Percentiles rank a stretch among this genome's conserved stretches.
phyloP scores from a whole-genome alignment of 176 grass and related monocot species.

The Thalia dealbata region DNA sequence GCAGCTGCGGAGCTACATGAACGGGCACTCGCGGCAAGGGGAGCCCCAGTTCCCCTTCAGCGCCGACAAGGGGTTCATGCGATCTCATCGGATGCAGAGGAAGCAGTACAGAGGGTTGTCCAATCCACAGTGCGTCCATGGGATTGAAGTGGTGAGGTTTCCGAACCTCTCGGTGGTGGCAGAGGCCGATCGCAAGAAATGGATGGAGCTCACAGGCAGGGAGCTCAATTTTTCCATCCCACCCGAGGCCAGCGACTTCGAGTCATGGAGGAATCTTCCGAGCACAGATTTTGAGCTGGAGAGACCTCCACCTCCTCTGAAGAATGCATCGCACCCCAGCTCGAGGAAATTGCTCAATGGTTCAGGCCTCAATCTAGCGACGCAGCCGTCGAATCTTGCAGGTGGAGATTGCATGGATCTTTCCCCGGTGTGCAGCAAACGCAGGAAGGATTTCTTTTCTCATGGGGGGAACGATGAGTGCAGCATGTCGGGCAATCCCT shows the following conservation, averaged over 20 bases:
- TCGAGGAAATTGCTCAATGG: constrained; percentile 16
- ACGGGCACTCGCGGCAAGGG: constrained; percentile 19
- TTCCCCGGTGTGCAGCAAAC: constrained; percentile 8
- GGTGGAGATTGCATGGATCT: constrained; percentile 8
- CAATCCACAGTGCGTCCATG: constrained; percentile 18
- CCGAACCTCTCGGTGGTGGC: constrained; percentile 12
- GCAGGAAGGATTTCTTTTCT: constrained; percentile 18
- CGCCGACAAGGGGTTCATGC: constrained; percentile 11
- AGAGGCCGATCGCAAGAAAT: constrained; percentile 16
- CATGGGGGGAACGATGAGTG: constrained; percentile 8
- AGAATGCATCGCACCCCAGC: constrained; percentile 4
- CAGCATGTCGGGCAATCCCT: not conserved
- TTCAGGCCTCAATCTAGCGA: constrained; percentile 15
- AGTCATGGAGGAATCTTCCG: constrained; percentile 18
- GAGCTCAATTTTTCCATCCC: constrained; percentile 10
- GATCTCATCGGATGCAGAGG: constrained; percentile 21
- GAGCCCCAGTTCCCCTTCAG: constrained; percentile 22
- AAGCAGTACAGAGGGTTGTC: constrained; percentile 23
- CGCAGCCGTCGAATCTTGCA: constrained; percentile 13
- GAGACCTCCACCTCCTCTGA: not conserved
- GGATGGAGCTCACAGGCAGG: constrained; percentile 18
- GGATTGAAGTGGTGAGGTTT: constrained; percentile 16
- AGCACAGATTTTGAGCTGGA: constrained; percentile 19
- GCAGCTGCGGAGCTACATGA: constrained; percentile 22
- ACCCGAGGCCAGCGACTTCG: constrained; percentile 6